Conservation (phyloP, 2,329 filamentous ascomycete genomes). For the Plectosphaerella cucumerina region DNA sequence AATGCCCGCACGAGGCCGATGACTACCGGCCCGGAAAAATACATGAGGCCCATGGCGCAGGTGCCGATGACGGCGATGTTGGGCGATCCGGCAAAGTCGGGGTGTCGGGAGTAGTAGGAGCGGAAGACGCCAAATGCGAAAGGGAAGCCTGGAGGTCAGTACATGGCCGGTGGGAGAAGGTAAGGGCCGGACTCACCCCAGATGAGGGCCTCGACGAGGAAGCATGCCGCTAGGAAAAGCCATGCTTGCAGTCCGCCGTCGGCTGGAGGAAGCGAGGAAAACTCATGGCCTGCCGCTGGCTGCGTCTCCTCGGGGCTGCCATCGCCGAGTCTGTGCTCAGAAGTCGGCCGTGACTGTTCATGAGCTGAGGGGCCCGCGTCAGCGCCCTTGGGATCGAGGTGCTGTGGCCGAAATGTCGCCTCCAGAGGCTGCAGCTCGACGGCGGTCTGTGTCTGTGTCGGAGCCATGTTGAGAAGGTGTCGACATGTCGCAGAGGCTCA, state of each 20-base stretch:
- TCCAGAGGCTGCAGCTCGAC: not conserved
- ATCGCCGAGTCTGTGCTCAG: not conserved
- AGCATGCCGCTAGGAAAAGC: constrained; percentile 25
- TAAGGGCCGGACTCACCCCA: constrained; percentile 37
- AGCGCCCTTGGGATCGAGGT: not conserved
- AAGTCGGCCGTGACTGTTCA: not conserved
- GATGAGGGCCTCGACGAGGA: constrained; percentile 47
- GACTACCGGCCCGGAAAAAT: constrained; percentile 45
- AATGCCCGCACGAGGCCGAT: constrained; percentile 41
- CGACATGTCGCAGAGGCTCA: too few relatives aligned
- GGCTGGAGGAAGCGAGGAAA: constrained; percentile 24
- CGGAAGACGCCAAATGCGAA: constrained; percentile 69
- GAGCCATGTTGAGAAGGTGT: not conserved
- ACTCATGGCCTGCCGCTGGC: constrained; percentile 4
- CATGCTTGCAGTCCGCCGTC: constrained; percentile 32
- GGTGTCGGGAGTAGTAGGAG: constrained; percentile 59
- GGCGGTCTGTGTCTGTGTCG: not conserved
- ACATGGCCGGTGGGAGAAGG: not conserved
- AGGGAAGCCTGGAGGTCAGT: constrained; percentile 50
- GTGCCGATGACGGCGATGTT: constrained; percentile 60
- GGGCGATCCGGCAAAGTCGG: constrained; percentile 49
- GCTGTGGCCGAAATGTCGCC: not conserved
- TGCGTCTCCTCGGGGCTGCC: not conserved
- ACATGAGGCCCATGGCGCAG: constrained; percentile 56
- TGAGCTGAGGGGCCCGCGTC: not conserved